phyloP scores from a whole-genome alignment of 2,329 filamentous ascomycete species.

The Zymoseptoria brevis region DNA sequence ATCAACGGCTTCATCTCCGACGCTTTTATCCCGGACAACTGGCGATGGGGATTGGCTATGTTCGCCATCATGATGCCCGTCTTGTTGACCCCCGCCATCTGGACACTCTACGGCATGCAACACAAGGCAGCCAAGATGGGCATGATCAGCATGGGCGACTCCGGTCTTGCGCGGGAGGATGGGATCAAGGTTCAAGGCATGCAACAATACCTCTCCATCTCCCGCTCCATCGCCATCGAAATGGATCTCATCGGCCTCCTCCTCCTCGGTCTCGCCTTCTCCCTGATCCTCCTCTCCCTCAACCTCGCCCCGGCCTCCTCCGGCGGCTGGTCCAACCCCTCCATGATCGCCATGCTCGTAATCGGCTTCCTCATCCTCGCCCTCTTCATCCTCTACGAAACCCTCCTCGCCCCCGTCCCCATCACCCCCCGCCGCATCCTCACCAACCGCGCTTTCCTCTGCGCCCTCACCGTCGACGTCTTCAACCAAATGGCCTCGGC shows the following conservation, averaged over 20 bases:
- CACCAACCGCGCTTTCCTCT: conserved; percentile 17
- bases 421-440: conserved; percentile 19
- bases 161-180: conserved; percentile 11
- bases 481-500: conserved; percentile 15
- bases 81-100: conserved; percentile 20
- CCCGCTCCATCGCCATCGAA: conserved; percentile 20
- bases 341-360: conserved; percentile 9
- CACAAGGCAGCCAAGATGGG: conserved; percentile 16
- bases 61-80: conserved; percentile 24
- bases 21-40: conserved; percentile 30
- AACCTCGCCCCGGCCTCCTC: conserved; percentile 14
- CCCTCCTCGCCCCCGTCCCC: conserved; percentile 14
- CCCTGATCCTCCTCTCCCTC: conserved; percentile 18
- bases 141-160: conserved; percentile 16
- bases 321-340: conserved; percentile 17
- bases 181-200: neutral
- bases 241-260: conserved; percentile 19
- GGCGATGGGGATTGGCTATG: conserved; percentile 24
- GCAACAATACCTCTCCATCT: conserved; percentile 5
- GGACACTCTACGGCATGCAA: conserved; percentile 23
- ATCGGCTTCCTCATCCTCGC: conserved; percentile 3
- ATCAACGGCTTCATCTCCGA: conserved; percentile 39
- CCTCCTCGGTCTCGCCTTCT: conserved; percentile 17
- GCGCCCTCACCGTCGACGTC: conserved; percentile 11
- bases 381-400: conserved; percentile 5